These are phyloP conservation scores for Endocladia muricata DNA, from an alignment of 31 red algal genomes.

Conservation along the genomic window DNA sequence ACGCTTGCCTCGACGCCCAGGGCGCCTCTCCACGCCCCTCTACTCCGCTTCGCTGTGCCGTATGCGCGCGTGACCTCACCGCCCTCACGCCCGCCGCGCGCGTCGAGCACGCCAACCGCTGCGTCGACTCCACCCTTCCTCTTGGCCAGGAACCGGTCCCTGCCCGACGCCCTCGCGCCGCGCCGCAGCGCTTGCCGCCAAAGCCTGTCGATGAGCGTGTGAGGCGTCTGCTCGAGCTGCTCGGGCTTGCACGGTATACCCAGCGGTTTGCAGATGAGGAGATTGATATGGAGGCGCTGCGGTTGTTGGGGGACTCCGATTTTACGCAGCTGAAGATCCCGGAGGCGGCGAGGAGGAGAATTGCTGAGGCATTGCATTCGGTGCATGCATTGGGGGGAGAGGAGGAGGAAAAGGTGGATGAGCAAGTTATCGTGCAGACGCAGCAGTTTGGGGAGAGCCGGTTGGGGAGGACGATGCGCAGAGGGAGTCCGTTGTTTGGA, in stretches of 20 bases:
- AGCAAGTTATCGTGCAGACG: slow-evolving; percentile 6
- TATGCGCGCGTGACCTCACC: slow-evolving; percentile 38
- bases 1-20: slow-evolving; percentile 47
- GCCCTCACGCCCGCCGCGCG: slow-evolving; percentile 38
- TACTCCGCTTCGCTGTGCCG: slow-evolving; percentile 2
- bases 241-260: slow-evolving; percentile 39
- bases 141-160: not conserved
- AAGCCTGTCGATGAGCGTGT: slow-evolving; percentile 21
- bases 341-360: slow-evolving; percentile 45
- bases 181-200: not conserved
- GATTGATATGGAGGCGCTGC: slow-evolving; percentile 47
- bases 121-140: slow-evolving; percentile 26
- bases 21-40: not conserved
- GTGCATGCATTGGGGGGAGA: slow-evolving; percentile 16
- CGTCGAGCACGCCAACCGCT: slow-evolving; percentile 61
- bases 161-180: not conserved
- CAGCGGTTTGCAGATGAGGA: slow-evolving; percentile 56
- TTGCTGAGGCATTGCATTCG: slow-evolving; percentile 54
- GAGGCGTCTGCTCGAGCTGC: slow-evolving; percentile 12
- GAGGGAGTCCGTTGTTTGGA: slow-evolving; percentile 2
- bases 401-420: not conserved
- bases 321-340: slow-evolving; percentile 43
- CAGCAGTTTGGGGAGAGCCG: slow-evolving; percentile 46
- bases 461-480: not conserved
- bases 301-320: slow-evolving; percentile 37